Percentiles rank a stretch among this genome's conserved stretches.
Evolutionary conservation across 352 stramenopile genomes (phyloP).

Genomic region (Pythium sukuiense): DNA sequence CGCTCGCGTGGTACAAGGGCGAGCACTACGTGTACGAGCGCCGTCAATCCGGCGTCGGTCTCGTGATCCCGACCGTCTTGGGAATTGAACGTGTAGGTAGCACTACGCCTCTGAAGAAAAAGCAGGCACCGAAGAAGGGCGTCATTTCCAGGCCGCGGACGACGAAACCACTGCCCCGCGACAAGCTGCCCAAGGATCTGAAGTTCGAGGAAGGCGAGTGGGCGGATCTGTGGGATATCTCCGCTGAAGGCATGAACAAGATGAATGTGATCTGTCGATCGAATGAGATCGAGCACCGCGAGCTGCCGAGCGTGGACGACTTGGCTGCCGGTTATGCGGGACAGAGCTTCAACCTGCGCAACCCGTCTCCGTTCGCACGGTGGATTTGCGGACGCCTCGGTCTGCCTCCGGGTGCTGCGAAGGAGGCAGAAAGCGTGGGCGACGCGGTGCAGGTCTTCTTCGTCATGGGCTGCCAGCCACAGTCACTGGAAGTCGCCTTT

Average conservation of each 20-base stretch:
- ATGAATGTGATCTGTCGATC: constrained; percentile 81
- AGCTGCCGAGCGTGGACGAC: constrained; percentile 57
- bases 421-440: constrained; percentile 94
- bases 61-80: constrained; percentile 77
- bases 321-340: constrained; percentile 65
- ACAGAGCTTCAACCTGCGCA: constrained; percentile 88
- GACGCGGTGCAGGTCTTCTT: constrained; percentile 95
- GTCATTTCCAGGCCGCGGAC: constrained; percentile 20
- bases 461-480: constrained; percentile 88
- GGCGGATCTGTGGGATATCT: constrained; percentile 68
- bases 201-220: constrained; percentile 67
- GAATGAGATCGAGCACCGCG: constrained; percentile 70
- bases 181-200: constrained; percentile 50
- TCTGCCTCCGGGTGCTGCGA: constrained; percentile 92
- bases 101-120: constrained; percentile 51
- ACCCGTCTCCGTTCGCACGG: constrained; percentile 60
- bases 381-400: constrained; percentile 92
- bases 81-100: constrained; percentile 66
- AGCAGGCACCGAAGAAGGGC: constrained; percentile 33
- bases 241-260: constrained; percentile 58
- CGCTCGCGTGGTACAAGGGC: constrained; percentile 87
- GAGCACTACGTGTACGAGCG: constrained; percentile 87
- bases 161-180: constrained; percentile 39
- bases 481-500: constrained; percentile 73
- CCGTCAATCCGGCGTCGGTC: constrained; percentile 74